Evolutionary conservation across 495 filamentous ascomycete genomes (phyloP), one percentile per base, ranked within the genome.

Genomic region (Oleoguttula mirabilis): DNA sequence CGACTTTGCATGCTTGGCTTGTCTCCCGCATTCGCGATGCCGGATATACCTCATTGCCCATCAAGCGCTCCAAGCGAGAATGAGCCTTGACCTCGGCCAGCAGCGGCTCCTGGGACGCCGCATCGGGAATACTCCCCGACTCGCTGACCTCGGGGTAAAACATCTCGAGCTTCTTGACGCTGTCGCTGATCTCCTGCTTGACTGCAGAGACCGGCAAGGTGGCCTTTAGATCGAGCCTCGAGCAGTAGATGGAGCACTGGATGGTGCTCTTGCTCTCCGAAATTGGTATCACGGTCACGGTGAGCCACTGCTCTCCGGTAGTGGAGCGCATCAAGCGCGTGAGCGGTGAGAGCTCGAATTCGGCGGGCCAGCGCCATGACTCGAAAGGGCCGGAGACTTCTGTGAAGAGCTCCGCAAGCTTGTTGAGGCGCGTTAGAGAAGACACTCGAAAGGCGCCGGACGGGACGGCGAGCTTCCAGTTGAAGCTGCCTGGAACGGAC

Each of bases 391-490:
- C 4, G 15, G 36, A 39, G 14, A 21, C 36, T 15, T 23, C 20
- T 5, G 10, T 39, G 3, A 39, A 24, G 6, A 39, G 22, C 20
- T 27, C 36, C 20, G 22, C 22, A 15, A 39, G 21, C 22, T 27
- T 39, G 7, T 39, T 39, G 19, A 39, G 36, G 19, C 11, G 3
- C 14, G 24, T 32, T 8, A 41, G 17, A 12, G 39, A 41, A 25
- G 3, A 21, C 10, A 41, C 39, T 7, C 25, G 39, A 14, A 41
- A 41, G 17, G 39, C 39, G n/a, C 39, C 39, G 24, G 39, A 31
- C 14, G 39, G 39, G 3, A 41, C 32, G 21, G 41, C 32, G 10
- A 44, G 7, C 20, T 44, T 44, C 31, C 32, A 44, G 27, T 44
- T 44, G 41, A 44, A 35, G 12, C 19, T 30, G n/a, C 16, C 41